Evolutionary conservation across 352 stramenopile genomes (phyloP).

Genomic region (Phytophthora idaei): DNA sequence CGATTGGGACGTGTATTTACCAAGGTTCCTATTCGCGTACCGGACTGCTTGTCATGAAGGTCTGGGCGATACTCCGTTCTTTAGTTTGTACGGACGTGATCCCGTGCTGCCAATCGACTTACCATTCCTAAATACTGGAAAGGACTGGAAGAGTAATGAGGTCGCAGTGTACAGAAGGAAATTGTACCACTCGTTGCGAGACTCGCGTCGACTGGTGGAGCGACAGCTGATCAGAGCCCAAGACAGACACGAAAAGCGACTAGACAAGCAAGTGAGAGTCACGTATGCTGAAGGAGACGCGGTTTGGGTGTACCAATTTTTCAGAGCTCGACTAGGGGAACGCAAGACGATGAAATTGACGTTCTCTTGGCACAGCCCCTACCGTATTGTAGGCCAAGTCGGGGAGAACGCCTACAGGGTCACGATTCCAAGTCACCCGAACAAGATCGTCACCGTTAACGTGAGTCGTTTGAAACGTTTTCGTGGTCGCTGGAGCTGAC

Average conservation of each 20-base stretch:
- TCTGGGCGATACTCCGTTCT: too few relatives aligned
- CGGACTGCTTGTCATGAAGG: too few relatives aligned
- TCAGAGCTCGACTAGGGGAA: background rate
- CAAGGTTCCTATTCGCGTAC: too few relatives aligned
- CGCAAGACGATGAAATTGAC: background rate
- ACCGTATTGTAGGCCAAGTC: background rate
- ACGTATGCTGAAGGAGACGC: background rate
- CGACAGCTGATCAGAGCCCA: background rate
- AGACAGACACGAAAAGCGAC: background rate
- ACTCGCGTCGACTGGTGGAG: background rate
- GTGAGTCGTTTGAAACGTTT: background rate
- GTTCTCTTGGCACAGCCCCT: background rate
- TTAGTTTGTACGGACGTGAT: too few relatives aligned
- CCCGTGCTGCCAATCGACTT: too few relatives aligned
- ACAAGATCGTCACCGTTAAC: background rate
- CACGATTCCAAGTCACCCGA: background rate
- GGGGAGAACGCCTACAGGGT: background rate
- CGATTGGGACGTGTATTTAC: too few relatives aligned
- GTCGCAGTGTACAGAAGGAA: too few relatives aligned
- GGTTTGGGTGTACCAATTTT: background rate
- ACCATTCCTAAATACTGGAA: too few relatives aligned
- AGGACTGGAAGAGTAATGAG: too few relatives aligned
- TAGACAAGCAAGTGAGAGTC: background rate
- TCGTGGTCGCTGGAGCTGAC: background rate
- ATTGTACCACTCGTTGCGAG: background rate